Evolutionary conservation across 2,329 filamentous ascomycete species (phyloP), one percentile per base, ranked within the genome.

Genomic region (Dactylellina leptospora): DNA sequence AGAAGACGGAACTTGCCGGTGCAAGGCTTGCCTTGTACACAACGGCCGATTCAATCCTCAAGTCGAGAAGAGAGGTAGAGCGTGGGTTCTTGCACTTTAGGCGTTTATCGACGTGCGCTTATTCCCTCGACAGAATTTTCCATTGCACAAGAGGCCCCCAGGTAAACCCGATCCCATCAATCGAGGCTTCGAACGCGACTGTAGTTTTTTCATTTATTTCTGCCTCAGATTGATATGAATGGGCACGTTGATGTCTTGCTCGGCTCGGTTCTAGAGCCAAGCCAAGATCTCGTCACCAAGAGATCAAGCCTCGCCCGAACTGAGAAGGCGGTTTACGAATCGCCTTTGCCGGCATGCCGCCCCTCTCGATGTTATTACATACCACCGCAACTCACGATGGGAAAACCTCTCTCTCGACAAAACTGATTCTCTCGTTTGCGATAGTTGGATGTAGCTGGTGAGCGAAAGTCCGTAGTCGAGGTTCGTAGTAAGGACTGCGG

Each of bases 251-350:
- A 13, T 33, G 30, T 33, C 30, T 33, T 33, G 30, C 30, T 33
- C 30, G 6, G 30, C 30, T 13, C 6, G 30, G 30, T 33, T 33
- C 30, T 13, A 33, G 6, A 33, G 30, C n/a, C n/a, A n/a, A n/a
- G 30, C 30, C 30, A 33, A 33, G 60, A 55, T 64, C 40, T n/a
- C n/a, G n/a, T n/a, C n/a, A 48, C 38, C 50, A 56, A 64, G 50
- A 48, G 60, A 56, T 33, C 25, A 68, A 59, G 54, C 62, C 62
- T 68, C 44, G 62, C 44, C 53, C 51, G 45, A 53, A 68, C 33
- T n/a, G 2, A 68, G 51, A 59, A 60, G 62, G 54, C 50, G 54
- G 62, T 16, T 68, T 60, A 70, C 61, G 25, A 61, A 16, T 53
- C 50, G 40, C 33, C 33, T n/a, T 40, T 40, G 11, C 5, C 36